These are phyloP conservation scores for Pestalotiopsis fici DNA, from an alignment of 2,329 filamentous ascomycete species.

Conservation along the genomic window DNA sequence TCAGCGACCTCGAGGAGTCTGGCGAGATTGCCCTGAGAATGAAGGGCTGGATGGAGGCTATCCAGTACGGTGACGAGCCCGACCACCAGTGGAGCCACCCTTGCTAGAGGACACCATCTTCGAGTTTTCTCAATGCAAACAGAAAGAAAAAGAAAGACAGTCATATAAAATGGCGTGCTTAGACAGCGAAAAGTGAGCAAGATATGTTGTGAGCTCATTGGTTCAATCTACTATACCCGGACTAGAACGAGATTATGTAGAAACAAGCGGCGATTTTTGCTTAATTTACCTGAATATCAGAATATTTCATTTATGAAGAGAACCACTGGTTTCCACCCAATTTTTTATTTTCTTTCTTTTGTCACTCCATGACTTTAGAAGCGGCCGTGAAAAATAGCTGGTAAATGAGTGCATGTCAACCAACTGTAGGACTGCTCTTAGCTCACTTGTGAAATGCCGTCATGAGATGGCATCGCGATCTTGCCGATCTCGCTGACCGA, in stretches of 20 bases:
- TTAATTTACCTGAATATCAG: not conserved
- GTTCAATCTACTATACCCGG: not conserved
- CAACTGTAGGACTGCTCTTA: too few species aligned
- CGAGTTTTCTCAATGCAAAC: not conserved
- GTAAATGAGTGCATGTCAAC: too few species aligned
- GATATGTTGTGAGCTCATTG: not conserved
- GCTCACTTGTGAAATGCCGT: too few species aligned
- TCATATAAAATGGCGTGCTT: slow-evolving; percentile 1
- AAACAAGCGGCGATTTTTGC: slow-evolving; percentile 5
- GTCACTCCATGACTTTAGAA: too few species aligned
- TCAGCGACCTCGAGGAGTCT: slow-evolving; percentile 80
- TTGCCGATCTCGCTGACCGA: too few species aligned
- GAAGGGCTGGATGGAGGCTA: slow-evolving; percentile 95
- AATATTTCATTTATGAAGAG: not conserved
- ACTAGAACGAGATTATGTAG: slow-evolving; percentile 13
- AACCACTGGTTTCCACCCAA: not conserved
- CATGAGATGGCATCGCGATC: too few species aligned
- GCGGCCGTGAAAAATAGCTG: too few species aligned
- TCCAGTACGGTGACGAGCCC: slow-evolving; percentile 87
- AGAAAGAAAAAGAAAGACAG: not conserved
- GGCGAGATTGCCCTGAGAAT: slow-evolving; percentile 83
- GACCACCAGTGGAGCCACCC: slow-evolving; percentile 86
- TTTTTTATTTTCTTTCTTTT: not conserved
- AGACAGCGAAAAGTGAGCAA: not conserved
- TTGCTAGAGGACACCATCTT: slow-evolving; percentile 27